Evolutionary conservation across 805 yeast genomes (phyloP), one percentile per base, ranked within the genome.

Genomic region (Kuraishia cidri): DNA sequence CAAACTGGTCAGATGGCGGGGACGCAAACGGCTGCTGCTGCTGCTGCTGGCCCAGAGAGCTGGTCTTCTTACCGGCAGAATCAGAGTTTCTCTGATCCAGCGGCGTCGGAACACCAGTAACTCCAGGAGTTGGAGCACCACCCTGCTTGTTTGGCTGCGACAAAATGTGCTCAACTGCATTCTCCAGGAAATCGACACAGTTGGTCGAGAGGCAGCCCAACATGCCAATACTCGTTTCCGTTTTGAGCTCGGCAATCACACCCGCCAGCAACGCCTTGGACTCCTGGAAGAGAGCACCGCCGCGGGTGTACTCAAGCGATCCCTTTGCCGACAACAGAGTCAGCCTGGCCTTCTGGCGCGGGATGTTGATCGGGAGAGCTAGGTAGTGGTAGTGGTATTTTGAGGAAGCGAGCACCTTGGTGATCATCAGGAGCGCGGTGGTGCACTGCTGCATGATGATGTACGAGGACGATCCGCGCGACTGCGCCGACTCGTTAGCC

Each of bases 231-330:
- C 54, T 56, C 29, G 74, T 66, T 43, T 76, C 82, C 10, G 50
- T 44, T 41, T 62, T 71, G 36, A 80, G 55, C 31, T 68, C 72
- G 15, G 61, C 55, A 2, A 79, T 53, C 3, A 75, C 63, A 20
- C 60, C 68, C 14, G 62, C 53, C 30, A 86, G 54, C 30, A 82
- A 56, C 22, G 56, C 64, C 42, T 75, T 79, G 48, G 79, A 74
- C 32, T 78, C 86, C 47, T 75, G 82, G 48, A 79, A 76, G 34
- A 86, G 55, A 2, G 90, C 77, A 1, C 95, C 95, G 24, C 87
- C 86, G 48, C 84, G 75, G 2, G 84, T 76, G 48, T 83, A 85
- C 40, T 86, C 95, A 35, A 87, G 60, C 1, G 86, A 73, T 11
- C 94, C 87, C 40, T 74, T 73, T 0, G 87, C 85, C 18, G 79